Percentiles rank a stretch among this genome's conserved stretches.
Conservation (phyloP, 495 filamentous ascomycete species). For the Podospora tetraspora region DNA sequence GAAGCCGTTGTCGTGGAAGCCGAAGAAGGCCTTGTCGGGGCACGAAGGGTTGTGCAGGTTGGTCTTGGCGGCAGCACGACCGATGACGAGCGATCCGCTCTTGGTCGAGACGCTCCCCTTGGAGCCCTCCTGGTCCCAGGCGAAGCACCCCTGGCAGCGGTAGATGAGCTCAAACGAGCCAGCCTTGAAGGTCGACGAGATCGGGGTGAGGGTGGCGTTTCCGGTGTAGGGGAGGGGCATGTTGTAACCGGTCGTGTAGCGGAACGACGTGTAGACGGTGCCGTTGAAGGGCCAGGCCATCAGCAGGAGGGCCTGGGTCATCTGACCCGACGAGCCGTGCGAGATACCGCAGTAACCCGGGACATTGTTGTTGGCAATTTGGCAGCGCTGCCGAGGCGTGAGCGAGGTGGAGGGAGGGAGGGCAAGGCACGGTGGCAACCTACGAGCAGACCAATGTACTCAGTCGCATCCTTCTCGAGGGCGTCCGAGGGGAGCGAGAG, state of each 20-base stretch:
- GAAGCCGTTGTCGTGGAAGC: conserved; percentile 35
- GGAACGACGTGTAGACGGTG: conserved; percentile 50
- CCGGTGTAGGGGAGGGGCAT: conserved; percentile 54
- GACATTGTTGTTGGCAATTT: conserved; percentile 17
- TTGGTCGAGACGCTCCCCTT: conserved; percentile 24
- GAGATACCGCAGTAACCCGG: conserved; percentile 55
- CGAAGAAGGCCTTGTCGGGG: conserved; percentile 31
- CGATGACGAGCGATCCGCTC: conserved; percentile 22
- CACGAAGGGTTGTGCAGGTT: conserved; percentile 24
- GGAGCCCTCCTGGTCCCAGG: conserved; percentile 41
- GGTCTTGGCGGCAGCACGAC: conserved; percentile 24
- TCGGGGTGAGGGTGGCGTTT: conserved; percentile 51
- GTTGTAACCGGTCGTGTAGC: conserved; percentile 53
- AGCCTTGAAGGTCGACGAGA: conserved; percentile 51
- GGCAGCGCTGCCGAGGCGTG: conserved; percentile 24
- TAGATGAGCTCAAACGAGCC: conserved; percentile 54
- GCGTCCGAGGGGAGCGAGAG: conserved; percentile 50
- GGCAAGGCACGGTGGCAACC: conserved; percentile 11
- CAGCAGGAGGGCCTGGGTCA: conserved; percentile 55
- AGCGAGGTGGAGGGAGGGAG: neutral
- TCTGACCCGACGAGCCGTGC: conserved; percentile 45
- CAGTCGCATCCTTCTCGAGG: conserved; percentile 45
- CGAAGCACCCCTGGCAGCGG: conserved; percentile 57
- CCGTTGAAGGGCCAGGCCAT: conserved; percentile 51
- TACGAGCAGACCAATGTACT: conserved; percentile 56